Percentiles rank a stretch among this genome's conserved stretches.
phyloP scores from a whole-genome alignment of 176 grass and related monocot genomes.

The Raddia distichophylla region DNA sequence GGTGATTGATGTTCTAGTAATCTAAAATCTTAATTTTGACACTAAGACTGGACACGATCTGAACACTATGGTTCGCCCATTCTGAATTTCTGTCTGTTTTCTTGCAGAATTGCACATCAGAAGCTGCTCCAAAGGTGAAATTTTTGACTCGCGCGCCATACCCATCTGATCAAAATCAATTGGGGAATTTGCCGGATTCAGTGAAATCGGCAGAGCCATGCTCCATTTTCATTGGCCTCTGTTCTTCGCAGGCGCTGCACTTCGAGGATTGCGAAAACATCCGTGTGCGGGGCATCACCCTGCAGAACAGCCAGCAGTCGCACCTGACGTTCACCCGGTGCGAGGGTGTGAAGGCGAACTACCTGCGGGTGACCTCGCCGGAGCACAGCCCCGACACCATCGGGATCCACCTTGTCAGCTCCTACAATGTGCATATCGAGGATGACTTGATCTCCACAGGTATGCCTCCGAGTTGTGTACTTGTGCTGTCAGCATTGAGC shows the following conservation, averaged over 20 bases:
- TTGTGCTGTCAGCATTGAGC: not conserved
- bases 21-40: too few species aligned
- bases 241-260: conserved; percentile 54
- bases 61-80: not conserved
- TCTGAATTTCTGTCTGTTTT: conserved; percentile 11
- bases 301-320: conserved; percentile 63
- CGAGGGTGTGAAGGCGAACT: conserved; percentile 48
- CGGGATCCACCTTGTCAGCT: conserved; percentile 66
- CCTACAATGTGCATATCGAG: conserved; percentile 54
- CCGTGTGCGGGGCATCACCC: conserved; percentile 45
- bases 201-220: not conserved
- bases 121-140: conserved; percentile 50
- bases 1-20: conserved; percentile 1
- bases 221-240: not conserved
- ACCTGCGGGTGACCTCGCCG: conserved; percentile 70
- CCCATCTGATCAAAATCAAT: not conserved
- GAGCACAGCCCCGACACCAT: conserved; percentile 70
- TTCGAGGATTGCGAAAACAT: conserved; percentile 66
- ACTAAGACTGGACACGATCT: not conserved
- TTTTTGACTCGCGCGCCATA: too few species aligned
- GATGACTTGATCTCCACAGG: conserved; percentile 59
- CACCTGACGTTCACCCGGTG: conserved; percentile 73
- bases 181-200: not conserved
- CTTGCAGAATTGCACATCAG: conserved; percentile 39
- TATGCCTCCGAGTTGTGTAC: not conserved